Evolutionary conservation across 116 monocot species (phyloP), one percentile per base, ranked within the genome.

Genomic region (Iris pallida): DNA sequence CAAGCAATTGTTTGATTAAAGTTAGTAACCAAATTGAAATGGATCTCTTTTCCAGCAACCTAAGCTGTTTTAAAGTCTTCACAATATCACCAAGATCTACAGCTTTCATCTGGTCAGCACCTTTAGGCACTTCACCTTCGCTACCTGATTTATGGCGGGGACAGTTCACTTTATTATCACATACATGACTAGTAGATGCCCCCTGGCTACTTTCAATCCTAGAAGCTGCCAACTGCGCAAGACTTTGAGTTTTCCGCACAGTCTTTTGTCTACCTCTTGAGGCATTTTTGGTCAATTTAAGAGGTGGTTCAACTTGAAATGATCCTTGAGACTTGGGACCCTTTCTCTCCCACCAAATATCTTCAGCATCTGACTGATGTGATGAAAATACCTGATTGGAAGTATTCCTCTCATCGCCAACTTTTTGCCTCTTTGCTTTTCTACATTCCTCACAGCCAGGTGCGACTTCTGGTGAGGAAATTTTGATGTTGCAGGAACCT

Each of bases 161-260:
- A 47, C 98, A 98, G 59, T 53, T 79, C 53, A 84, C 60, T 55
- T 90, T 98, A 64, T 59, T 88, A 57, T 98, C 90, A 68, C 98
- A 98, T 20, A 90, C 76, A 80, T 98, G 93, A 77, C 98, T 98
- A 46, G 90, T 93, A 30, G 98, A 98, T 66, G 98, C 93, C 42
- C 93, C 88, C 19, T 98, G 93, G 72, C 93, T 93, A 66, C 93
- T 77, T 70, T 93, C 93, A 74, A 93, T 92, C 71, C 98, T 81
- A 66, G 85, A 69, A 74, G 98, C 81, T 60, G 83, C 83, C 57
- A 98, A 86, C 47, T 93, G 98, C 19, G 90, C 83, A 12, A 98
- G 80, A 76, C 90, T 90, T 78, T 90, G 90, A 62, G 90, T 98
- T 82, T 98, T 98, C 12, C 98, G 81, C 65, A 74, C 84, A 46